A percentile compares a stretch with the other conserved stretches of the same genome.
Conservation (phyloP, 2,329 filamentous ascomycete genomes). For the Arthrinium phaeospermum region DNA sequence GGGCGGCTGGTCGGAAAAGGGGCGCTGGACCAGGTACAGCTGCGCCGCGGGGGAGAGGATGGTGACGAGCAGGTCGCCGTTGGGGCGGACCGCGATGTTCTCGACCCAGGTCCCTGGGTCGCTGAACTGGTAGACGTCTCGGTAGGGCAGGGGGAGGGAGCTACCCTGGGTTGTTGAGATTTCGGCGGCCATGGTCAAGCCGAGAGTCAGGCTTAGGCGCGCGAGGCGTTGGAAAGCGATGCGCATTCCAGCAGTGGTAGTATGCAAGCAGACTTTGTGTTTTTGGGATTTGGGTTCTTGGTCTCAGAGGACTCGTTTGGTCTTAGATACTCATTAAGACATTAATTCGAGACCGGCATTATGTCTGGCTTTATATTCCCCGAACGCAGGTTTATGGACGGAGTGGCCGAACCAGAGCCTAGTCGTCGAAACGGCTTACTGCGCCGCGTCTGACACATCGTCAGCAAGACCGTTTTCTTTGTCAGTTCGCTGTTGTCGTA, state of each 20-base stretch:
- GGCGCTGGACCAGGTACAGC: constrained; percentile 28
- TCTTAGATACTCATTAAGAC: neutral
- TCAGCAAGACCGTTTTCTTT: neutral
- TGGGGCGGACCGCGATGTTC: constrained; percentile 37
- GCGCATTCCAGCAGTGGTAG: neutral
- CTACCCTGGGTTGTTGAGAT: neutral
- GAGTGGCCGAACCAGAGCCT: neutral
- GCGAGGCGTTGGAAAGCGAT: neutral
- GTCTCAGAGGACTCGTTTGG: neutral
- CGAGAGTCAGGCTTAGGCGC: neutral
- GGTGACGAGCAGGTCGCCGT: constrained; percentile 38
- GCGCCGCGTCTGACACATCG: neutral
- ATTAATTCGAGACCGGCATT: neutral
- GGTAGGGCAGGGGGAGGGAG: neutral
- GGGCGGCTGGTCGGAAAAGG: constrained; percentile 24
- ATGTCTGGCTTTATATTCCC: neutral
- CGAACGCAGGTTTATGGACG: no score
- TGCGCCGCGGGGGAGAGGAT: constrained; percentile 32
- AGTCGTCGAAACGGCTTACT: neutral
- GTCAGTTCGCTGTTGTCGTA: neutral
- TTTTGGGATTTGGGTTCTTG: neutral
- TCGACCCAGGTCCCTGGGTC: constrained; percentile 31
- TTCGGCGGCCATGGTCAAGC: neutral
- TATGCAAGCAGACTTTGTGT: neutral
- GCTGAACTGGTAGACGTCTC: constrained; percentile 23